Evolutionary conservation across 2,329 filamentous ascomycete species (phyloP).

Genomic region (Ceratocystiopsis sp.): DNA sequence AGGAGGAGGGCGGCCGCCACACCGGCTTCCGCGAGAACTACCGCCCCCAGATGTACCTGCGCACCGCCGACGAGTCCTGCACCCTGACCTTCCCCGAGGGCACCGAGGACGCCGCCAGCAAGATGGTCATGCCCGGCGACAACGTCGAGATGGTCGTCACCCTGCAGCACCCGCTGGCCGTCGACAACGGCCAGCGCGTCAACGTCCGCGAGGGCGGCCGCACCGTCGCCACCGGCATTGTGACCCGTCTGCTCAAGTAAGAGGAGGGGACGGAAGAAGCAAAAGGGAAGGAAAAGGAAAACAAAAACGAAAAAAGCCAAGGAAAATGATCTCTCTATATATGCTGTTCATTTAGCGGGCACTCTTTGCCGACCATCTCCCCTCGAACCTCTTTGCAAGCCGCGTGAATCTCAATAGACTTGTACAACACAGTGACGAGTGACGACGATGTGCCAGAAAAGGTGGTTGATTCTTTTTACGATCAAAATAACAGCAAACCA

Average conservation of each 20-base stretch:
- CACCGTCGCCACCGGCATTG: conserved; percentile 68
- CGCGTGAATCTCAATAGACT: too few species aligned
- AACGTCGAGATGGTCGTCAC: conserved; percentile 94
- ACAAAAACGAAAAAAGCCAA: neutral
- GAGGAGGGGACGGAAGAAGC: neutral
- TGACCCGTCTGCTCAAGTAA: conserved; percentile 54
- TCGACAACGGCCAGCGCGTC: conserved; percentile 88
- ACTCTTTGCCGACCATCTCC: neutral
- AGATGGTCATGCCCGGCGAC: conserved; percentile 95
- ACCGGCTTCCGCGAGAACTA: conserved; percentile 94
- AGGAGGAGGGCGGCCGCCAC: conserved; percentile 96
- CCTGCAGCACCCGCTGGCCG: conserved; percentile 68
- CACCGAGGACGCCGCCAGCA: conserved; percentile 50
- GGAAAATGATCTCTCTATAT: neutral
- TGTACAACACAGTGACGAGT: too few species aligned
- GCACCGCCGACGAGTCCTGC: conserved; percentile 71
- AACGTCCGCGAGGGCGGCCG: conserved; percentile 95
- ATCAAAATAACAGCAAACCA: too few species aligned
- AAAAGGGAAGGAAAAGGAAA: neutral
- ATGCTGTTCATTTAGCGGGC: neutral
- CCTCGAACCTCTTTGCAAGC: neutral
- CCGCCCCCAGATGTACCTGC: conserved; percentile 88
- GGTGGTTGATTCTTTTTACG: neutral
- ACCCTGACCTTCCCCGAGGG: conserved; percentile 77
- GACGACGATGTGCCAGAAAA: neutral